These are phyloP conservation scores for Aspergillus ibericus DNA, from an alignment of 2,329 filamentous ascomycete genomes.

Conservation along the genomic window DNA sequence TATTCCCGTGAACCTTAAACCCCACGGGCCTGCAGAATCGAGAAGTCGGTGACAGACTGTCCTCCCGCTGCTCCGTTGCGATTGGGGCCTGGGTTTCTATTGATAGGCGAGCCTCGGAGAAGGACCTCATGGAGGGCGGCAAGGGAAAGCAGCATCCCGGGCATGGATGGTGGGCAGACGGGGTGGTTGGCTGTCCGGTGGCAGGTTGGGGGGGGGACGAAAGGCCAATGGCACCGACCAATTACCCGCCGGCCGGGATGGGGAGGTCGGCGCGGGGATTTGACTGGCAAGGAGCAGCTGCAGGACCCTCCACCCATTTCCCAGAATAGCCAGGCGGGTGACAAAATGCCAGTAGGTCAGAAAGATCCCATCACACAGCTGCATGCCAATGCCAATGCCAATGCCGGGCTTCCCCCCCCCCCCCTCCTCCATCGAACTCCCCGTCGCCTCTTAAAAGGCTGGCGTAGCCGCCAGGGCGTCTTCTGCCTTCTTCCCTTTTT, in stretches of 20 bases:
- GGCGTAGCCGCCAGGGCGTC: constrained; percentile 18
- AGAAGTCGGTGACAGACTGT: neutral
- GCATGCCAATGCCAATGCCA: neutral
- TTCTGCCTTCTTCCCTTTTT: constrained; percentile 17
- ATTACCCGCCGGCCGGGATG: constrained; percentile 3
- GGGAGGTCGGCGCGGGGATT: neutral
- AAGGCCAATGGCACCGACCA: neutral
- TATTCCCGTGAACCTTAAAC: neutral
- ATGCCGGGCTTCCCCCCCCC: neutral
- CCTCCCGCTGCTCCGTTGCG: neutral
- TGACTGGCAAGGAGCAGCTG: neutral
- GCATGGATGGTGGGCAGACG: neutral
- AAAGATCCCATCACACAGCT: neutral
- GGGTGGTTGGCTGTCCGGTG: neutral
- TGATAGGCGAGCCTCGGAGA: neutral
- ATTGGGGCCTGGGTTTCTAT: neutral
- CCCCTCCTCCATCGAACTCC: neutral
- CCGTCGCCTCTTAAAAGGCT: constrained; percentile 17
- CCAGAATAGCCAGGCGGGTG: neutral
- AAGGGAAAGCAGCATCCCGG: neutral
- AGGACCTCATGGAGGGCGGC: neutral
- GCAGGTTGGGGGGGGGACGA: neutral
- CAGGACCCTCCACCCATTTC: neutral
- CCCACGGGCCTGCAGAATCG: neutral
- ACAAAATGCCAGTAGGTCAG: neutral